phyloP scores from a whole-genome alignment of 1,139 yeast genomes.

The Blastobotrys elegans region DNA sequence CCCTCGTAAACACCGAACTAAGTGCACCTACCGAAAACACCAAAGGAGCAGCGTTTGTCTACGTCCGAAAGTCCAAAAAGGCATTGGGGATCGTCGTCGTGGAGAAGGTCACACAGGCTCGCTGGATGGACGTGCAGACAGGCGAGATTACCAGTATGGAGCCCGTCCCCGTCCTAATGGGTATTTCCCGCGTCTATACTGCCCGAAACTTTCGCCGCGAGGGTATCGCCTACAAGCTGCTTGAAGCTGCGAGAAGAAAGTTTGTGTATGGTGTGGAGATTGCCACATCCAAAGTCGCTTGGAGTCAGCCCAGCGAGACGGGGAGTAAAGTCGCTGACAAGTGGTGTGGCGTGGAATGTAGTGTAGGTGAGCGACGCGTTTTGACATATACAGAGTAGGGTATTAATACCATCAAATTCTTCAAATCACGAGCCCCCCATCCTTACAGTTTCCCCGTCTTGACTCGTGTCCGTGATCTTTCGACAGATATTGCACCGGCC shows the following conservation, averaged over 20 bases:
- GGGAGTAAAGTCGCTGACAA: slow-evolving; percentile 52
- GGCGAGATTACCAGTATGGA: slow-evolving; percentile 37
- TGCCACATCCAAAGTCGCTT: slow-evolving; percentile 45
- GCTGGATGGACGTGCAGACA: slow-evolving; percentile 44
- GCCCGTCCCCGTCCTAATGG: slow-evolving; percentile 33
- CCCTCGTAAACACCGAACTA: slow-evolving; percentile 54
- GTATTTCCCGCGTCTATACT: slow-evolving; percentile 64
- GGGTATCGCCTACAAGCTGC: slow-evolving; percentile 45
- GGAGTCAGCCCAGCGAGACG: slow-evolving; percentile 66
- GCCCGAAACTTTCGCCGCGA: slow-evolving; percentile 49
- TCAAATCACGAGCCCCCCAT: not conserved
- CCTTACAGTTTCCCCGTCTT: too few relatives aligned
- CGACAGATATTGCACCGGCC: too few relatives aligned
- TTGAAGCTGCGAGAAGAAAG: slow-evolving; percentile 40
- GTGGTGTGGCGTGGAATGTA: slow-evolving; percentile 20
- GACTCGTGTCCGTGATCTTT: too few relatives aligned
- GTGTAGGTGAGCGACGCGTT: slow-evolving; percentile 3
- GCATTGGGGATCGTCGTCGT: slow-evolving; percentile 53
- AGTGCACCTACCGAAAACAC: slow-evolving; percentile 53
- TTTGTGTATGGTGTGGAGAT: slow-evolving; percentile 51
- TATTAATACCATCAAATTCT: not conserved
- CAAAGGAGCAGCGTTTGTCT: slow-evolving; percentile 42
- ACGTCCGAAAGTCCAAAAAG: slow-evolving; percentile 31
- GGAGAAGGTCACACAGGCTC: slow-evolving; percentile 36
- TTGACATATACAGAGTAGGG: slow-evolving; percentile 11